These are phyloP conservation scores for Penicillium sp. DNA, from an alignment of 2,329 filamentous ascomycete genomes.

Conservation along the genomic window DNA sequence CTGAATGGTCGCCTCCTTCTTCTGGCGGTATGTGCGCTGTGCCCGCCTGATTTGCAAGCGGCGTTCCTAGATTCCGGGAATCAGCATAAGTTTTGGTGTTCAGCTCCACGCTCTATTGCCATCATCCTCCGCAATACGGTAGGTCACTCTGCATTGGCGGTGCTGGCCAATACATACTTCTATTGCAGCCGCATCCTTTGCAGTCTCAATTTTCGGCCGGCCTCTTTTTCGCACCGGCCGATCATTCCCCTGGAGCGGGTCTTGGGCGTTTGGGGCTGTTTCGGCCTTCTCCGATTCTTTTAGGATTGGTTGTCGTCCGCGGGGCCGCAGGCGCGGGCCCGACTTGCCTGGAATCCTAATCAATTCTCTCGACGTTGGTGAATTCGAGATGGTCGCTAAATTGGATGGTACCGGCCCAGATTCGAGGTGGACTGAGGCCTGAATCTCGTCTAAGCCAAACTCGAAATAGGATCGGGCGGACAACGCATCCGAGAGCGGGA, in stretches of 20 bases:
- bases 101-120: neutral
- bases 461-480: constrained; percentile 25
- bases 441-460: constrained; percentile 1
- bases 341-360: constrained; percentile 5
- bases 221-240: constrained; percentile 22
- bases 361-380: neutral
- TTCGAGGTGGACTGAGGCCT: neutral
- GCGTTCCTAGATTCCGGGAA: constrained; percentile 45
- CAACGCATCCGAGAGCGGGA: constrained; percentile 14
- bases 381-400: neutral
- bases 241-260: constrained; percentile 7
- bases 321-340: constrained; percentile 6
- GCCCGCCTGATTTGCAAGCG: constrained; percentile 85
- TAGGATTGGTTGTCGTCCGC: neutral
- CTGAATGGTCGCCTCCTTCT: constrained; percentile 80
- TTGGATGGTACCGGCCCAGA: neutral
- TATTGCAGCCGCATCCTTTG: constrained; percentile 24
- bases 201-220: constrained; percentile 19
- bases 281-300: constrained; percentile 15
- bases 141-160: neutral
- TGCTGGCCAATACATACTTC: constrained; percentile 16
- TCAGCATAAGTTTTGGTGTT: constrained; percentile 5
- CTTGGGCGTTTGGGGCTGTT: neutral
- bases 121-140: neutral
- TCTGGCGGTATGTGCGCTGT: constrained; percentile 79